phyloP scores from a whole-genome alignment of 2,329 filamentous ascomycete species.

The Akanthomyces lecanii region DNA sequence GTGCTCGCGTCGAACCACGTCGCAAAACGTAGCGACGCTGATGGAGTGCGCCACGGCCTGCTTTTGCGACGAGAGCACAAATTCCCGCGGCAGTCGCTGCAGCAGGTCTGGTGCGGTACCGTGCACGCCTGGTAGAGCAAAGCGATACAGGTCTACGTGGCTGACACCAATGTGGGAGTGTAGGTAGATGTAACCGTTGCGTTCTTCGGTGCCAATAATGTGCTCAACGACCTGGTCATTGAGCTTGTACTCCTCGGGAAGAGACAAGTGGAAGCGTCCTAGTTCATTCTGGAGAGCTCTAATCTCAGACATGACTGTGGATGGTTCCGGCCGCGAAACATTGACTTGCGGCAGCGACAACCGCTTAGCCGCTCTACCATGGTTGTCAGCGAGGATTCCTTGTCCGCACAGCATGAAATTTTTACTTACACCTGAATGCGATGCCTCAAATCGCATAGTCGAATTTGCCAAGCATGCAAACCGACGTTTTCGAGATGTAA shows the following conservation, averaged over 20 bases:
- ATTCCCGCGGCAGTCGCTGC: constrained; percentile 33
- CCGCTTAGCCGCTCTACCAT: constrained; percentile 19
- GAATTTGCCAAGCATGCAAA: constrained; percentile 33
- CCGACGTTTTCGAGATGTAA: constrained; percentile 26
- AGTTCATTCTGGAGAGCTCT: constrained; percentile 35
- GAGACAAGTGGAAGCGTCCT: constrained; percentile 32
- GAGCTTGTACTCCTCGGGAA: constrained; percentile 32
- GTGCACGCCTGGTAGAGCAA: constrained; percentile 33
- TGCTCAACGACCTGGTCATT: constrained; percentile 31
- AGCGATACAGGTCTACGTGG: constrained; percentile 38
- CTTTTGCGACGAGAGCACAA: constrained; percentile 34
- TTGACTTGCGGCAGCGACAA: constrained; percentile 22
- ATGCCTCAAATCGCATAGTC: constrained; percentile 35
- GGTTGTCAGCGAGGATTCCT: background rate
- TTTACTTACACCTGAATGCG: constrained; percentile 33
- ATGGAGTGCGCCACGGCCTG: constrained; percentile 38
- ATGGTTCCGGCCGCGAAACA: constrained; percentile 29
- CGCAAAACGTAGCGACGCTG: constrained; percentile 34
- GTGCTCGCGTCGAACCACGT: constrained; percentile 29
- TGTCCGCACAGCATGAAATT: background rate
- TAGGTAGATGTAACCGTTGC: constrained; percentile 34
- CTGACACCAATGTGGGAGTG: constrained; percentile 34
- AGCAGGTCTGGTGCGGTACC: constrained; percentile 32
- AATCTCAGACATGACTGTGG: constrained; percentile 35
- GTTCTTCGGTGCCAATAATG: constrained; percentile 29